Conservation (phyloP, 2,329 filamentous ascomycete genomes). For the Xylariaceae sp. region DNA sequence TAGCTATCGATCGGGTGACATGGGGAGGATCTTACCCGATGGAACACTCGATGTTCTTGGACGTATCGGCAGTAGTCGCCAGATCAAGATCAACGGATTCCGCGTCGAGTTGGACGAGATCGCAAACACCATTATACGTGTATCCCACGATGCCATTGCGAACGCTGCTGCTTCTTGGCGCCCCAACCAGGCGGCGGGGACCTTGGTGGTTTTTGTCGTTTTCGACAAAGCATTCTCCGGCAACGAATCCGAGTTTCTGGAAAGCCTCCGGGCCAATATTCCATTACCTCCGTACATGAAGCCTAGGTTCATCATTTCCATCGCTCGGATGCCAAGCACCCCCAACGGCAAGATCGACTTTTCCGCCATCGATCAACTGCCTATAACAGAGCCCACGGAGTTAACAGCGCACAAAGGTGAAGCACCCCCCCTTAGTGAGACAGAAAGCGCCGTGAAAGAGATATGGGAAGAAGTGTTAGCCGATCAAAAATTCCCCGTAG, state of each 20-base stretch:
- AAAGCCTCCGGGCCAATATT: constrained; percentile 1
- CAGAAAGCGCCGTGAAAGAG: not conserved
- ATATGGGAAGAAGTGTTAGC: constrained; percentile 9
- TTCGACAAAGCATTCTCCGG: constrained; percentile 10
- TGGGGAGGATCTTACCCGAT: constrained; percentile 31
- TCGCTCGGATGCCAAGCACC: constrained; percentile 12
- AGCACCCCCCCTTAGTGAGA: constrained; percentile 8
- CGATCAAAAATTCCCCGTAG: too few relatives aligned
- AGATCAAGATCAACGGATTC: constrained; percentile 27
- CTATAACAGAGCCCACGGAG: constrained; percentile 5
- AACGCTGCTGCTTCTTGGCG: constrained; percentile 14
- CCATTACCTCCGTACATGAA: constrained; percentile 18
- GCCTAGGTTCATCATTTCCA: constrained; percentile 1
- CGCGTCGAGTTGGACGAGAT: constrained; percentile 37
- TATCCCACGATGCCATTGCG: constrained; percentile 4
- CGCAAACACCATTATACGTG: constrained; percentile 22
- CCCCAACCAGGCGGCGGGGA: constrained; percentile 3
- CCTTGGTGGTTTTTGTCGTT: constrained; percentile 29
- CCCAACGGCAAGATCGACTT: constrained; percentile 16
- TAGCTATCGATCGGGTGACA: constrained; percentile 37
- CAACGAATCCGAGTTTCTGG: constrained; percentile 8
- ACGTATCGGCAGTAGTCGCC: constrained; percentile 36
- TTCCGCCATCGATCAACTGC: constrained; percentile 5
- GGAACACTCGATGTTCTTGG: constrained; percentile 38
- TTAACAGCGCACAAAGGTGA: not conserved